These are phyloP conservation scores for Neurospora sp. DNA, from an alignment of 495 filamentous ascomycete genomes.

Conservation along the genomic window DNA sequence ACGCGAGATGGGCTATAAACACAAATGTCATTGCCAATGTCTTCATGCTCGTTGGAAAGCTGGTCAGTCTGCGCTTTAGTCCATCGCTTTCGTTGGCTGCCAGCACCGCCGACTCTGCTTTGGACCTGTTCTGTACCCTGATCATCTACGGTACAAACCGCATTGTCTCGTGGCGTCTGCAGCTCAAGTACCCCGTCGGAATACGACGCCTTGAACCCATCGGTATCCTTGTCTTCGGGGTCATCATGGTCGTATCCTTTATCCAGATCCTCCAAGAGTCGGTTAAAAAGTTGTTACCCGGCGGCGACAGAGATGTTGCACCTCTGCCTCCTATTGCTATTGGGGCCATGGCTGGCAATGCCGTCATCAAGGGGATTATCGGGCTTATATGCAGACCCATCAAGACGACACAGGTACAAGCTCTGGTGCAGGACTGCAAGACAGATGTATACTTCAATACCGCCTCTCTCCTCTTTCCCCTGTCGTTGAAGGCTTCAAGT, in stretches of 20 bases:
- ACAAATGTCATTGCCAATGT: slow-evolving; percentile 41
- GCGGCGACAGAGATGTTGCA: slow-evolving; percentile 15
- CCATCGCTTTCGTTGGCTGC: slow-evolving; percentile 40
- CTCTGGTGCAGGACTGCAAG: slow-evolving; percentile 40
- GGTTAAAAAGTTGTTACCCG: slow-evolving; percentile 31
- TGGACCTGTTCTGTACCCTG: slow-evolving; percentile 40
- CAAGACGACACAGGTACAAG: slow-evolving; percentile 43
- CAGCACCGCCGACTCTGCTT: slow-evolving; percentile 35
- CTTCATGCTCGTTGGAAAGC: slow-evolving; percentile 32
- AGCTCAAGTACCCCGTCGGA: slow-evolving; percentile 36
- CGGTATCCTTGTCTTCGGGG: slow-evolving; percentile 41
- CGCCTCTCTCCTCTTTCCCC: slow-evolving; percentile 35
- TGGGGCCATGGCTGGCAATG: slow-evolving; percentile 30
- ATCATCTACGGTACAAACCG: slow-evolving; percentile 40
- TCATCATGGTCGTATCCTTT: slow-evolving; percentile 45
- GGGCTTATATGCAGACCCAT: slow-evolving; percentile 34
- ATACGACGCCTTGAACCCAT: slow-evolving; percentile 37
- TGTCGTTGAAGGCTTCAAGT: slow-evolving; percentile 36
- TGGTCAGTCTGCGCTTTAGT: slow-evolving; percentile 27
- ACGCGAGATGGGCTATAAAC: slow-evolving; percentile 45
- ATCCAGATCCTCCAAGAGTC: slow-evolving; percentile 39
- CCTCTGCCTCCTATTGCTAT: slow-evolving; percentile 31
- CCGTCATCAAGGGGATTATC: slow-evolving; percentile 37
- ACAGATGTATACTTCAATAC: slow-evolving; percentile 44
- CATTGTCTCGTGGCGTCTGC: slow-evolving; percentile 34